A percentile compares a stretch with the other conserved stretches of the same genome.
Conservation (phyloP, 176 grass and related monocot species). For the Poa annua region DNA sequence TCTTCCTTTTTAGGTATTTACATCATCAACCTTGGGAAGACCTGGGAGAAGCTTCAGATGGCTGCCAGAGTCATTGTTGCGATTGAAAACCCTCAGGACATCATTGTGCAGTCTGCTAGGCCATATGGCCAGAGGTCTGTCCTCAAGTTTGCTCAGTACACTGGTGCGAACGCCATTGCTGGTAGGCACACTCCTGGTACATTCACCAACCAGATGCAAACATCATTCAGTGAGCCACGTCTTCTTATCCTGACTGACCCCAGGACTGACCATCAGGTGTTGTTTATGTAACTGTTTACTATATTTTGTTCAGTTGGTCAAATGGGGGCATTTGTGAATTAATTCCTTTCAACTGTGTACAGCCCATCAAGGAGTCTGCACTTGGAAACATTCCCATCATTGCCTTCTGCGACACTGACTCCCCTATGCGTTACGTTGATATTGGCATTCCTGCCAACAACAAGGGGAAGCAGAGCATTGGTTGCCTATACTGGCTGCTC, state of each 20-base stretch:
- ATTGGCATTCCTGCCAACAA: slow-evolving; percentile 94
- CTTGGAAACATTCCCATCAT: slow-evolving; percentile 93
- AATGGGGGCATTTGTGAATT: background rate
- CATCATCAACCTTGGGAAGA: slow-evolving; percentile 88
- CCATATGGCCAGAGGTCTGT: slow-evolving; percentile 89
- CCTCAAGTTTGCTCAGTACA: slow-evolving; percentile 93
- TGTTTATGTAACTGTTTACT: background rate
- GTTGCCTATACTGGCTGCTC: slow-evolving; percentile 85
- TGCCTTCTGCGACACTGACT: slow-evolving; percentile 93
- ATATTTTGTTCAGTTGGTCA: background rate
- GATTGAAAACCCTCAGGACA: slow-evolving; percentile 87
- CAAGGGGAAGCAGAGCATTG: slow-evolving; percentile 94
- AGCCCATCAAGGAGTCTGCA: slow-evolving; percentile 94
- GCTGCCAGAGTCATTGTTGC: slow-evolving; percentile 83
- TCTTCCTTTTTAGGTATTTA: slow-evolving; percentile 58
- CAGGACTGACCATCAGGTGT: slow-evolving; percentile 87
- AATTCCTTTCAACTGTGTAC: slow-evolving; percentile 32
- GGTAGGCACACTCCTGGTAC: slow-evolving; percentile 96
- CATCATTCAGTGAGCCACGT: slow-evolving; percentile 81
- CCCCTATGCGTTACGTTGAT: slow-evolving; percentile 93
- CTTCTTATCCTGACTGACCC: slow-evolving; percentile 98
- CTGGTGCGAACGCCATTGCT: slow-evolving; percentile 82
- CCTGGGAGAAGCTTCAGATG: slow-evolving; percentile 85
- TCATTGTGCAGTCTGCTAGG: slow-evolving; percentile 92
- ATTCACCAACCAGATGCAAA: slow-evolving; percentile 94